A percentile compares a stretch with the other conserved stretches of the same genome.
Conservation (phyloP, 441 rosid species). For the Lepidium campestre region DNA sequence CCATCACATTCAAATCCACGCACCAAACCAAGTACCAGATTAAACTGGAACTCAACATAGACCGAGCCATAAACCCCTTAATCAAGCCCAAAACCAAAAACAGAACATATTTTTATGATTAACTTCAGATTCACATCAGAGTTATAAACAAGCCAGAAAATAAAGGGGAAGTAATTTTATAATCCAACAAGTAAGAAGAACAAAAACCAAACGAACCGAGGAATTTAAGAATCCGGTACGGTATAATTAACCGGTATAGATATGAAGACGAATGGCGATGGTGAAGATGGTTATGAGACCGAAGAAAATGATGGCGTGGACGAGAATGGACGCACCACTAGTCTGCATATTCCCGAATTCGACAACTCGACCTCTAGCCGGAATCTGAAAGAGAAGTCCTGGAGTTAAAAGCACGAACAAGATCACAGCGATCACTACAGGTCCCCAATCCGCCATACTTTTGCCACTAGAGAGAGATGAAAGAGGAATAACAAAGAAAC, state of each 20-base stretch:
- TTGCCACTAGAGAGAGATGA: not conserved
- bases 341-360: conserved; percentile 58
- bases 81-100: not conserved
- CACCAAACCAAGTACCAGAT: not conserved
- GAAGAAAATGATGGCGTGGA: conserved; percentile 53
- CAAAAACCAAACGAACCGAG: not conserved
- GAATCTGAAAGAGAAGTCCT: conserved; percentile 60
- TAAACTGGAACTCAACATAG: not conserved
- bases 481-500: not conserved
- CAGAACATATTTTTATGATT: not conserved
- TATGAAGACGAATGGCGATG: conserved; percentile 43
- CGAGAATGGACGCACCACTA: conserved; percentile 44
- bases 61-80: not conserved
- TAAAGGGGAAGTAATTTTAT: not conserved
- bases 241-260: conserved; percentile 32
- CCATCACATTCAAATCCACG: not conserved
- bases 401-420: conserved; percentile 54
- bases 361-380: conserved; percentile 32
- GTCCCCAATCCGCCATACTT: conserved; percentile 66
- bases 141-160: not conserved
- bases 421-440: conserved; percentile 52
- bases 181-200: not conserved
- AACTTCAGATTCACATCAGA: not conserved
- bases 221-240: not conserved
- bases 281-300: conserved; percentile 51